Evolutionary conservation across 2,329 filamentous ascomycete genomes (phyloP).

Genomic region (Epichloe glyceriae): DNA sequence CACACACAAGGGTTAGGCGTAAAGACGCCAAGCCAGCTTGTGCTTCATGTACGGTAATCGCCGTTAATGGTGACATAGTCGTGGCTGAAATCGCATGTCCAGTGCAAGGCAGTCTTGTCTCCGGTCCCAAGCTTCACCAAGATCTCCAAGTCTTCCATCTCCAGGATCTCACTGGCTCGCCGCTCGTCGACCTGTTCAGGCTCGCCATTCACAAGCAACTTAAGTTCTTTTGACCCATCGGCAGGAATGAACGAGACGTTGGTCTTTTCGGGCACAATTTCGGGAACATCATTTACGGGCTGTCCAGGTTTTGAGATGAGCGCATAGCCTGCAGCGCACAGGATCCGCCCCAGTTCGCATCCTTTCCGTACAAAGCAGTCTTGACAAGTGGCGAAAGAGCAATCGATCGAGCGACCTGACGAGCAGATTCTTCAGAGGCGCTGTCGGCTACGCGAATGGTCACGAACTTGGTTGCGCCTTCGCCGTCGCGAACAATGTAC

Average conservation of each 20-base stretch:
- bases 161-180: conserved; percentile 63
- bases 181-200: conserved; percentile 67
- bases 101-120: conserved; percentile 57
- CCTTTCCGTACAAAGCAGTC: conserved; percentile 90
- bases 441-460: conserved; percentile 75
- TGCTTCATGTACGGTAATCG: conserved; percentile 46
- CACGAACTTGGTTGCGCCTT: conserved; percentile 96
- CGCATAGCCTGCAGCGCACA: conserved; percentile 84
- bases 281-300: conserved; percentile 44
- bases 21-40: too few relatives aligned
- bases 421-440: conserved; percentile 54
- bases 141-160: conserved; percentile 69
- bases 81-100: conserved; percentile 79
- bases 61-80: conserved; percentile 63
- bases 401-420: conserved; percentile 74
- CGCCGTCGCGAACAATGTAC: conserved; percentile 88
- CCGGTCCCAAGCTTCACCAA: conserved; percentile 59
- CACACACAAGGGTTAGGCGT: too few relatives aligned
- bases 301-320: conserved; percentile 46
- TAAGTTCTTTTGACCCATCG: conserved; percentile 65
- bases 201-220: conserved; percentile 66
- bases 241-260: conserved; percentile 68
- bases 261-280: conserved; percentile 56
- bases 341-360: conserved; percentile 96
- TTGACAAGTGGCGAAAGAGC: conserved; percentile 89